Evolutionary conservation across 306 rosid genomes (phyloP), one percentile per base, ranked within the genome.

Genomic region (Cucurbita maxima): DNA sequence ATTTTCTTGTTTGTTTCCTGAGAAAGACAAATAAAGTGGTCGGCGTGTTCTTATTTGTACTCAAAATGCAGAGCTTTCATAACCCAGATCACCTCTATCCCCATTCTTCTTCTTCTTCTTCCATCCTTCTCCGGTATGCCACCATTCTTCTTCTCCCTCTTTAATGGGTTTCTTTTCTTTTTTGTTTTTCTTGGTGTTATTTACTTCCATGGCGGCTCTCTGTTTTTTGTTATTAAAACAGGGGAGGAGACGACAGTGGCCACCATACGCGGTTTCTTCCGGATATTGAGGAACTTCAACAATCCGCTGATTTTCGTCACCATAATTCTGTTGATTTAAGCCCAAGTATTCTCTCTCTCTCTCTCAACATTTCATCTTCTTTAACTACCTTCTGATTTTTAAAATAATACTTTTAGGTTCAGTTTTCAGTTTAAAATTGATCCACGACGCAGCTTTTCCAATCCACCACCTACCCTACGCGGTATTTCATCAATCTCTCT

Each of bases 281-380:
- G 76, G 88, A 87, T 77, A 80, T 91, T 78, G 89, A 85, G 37
- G 93, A 87, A 79, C 88, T 88, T 87, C 90, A 86, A 8, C 87
- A 81, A 44, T 86, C 92, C 77, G 74, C 86, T 76, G 55, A 80
- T 74, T 88, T 92, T 72, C 88, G 81, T 64, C 88, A 72, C 48
- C 84, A 87, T 41, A 84, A 86, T 83, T 87, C 90, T 80, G 81
- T 88, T 86, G 91, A 84, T 90, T 88, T 90, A 90, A 87, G 84
- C 82, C 75, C 91, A 88, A 92, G 96, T 89, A 76, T 76, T 63
- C 30, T 40, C 50, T 77, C 58, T 66, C 4, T 45, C 62, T 48
- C 56, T 58, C 9, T 51, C 25, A 7, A 34, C 59, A n/a, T 66
- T 4, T 45, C 9, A 52, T 38, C 44, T 53, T 44, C 75, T 71